Conservation (phyloP, 129 eudicot genomes). For the Helichrysum umbraculigerum region DNA sequence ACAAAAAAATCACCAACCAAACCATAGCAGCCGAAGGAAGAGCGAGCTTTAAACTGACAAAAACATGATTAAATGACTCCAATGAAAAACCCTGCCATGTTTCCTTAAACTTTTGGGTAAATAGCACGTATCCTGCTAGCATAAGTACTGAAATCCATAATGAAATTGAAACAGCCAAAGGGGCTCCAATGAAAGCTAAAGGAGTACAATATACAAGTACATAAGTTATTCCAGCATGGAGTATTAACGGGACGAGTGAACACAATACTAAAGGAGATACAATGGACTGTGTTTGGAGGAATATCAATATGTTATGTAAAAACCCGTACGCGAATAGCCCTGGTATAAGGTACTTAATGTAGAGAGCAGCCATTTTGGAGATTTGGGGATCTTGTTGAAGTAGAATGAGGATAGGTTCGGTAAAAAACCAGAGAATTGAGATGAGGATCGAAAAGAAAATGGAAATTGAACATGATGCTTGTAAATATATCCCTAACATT, state of each 20-base stretch:
- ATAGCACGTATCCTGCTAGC: constrained; percentile 52
- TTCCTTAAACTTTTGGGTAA: constrained; percentile 33
- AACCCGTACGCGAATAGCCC: constrained; percentile 68
- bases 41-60: constrained; percentile 62
- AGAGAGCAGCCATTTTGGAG: constrained; percentile 58
- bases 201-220: constrained; percentile 52
- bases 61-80: constrained; percentile 53
- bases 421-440: constrained; percentile 63
- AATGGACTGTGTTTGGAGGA: constrained; percentile 80
- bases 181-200: constrained; percentile 63
- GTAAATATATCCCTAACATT: constrained; percentile 71
- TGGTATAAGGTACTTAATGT: constrained; percentile 66
- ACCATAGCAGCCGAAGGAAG: constrained; percentile 93
- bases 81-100: constrained; percentile 72
- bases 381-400: constrained; percentile 73
- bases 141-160: constrained; percentile 59
- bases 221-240: constrained; percentile 58
- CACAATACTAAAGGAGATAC: constrained; percentile 61
- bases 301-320: constrained; percentile 63
- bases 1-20: constrained; percentile 49
- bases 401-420: constrained; percentile 50
- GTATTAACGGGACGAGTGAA: constrained; percentile 53
- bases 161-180: constrained; percentile 70
- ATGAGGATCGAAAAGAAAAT: constrained; percentile 50
- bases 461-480: constrained; percentile 75